phyloP scores from a whole-genome alignment of 116 monocot genomes.

The Dioscorea cayenensis region DNA sequence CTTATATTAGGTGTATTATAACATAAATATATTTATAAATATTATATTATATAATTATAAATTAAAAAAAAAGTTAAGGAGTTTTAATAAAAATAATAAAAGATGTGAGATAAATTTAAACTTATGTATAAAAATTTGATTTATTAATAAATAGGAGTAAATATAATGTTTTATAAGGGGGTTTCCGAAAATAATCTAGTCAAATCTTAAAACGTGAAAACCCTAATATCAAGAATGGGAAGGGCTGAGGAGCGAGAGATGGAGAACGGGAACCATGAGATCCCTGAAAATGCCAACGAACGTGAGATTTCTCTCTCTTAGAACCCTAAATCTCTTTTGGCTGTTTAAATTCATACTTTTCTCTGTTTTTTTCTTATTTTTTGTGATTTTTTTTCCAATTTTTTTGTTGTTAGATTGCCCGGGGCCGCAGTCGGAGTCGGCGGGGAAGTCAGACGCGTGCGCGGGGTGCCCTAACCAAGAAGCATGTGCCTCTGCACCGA shows the following conservation, averaged over 20 bases:
- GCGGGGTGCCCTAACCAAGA: conserved; percentile 42
- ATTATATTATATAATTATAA: no score
- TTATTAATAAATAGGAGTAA: no score
- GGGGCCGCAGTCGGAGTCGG: conserved; percentile 37
- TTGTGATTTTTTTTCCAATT: neutral
- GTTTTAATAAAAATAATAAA: no score
- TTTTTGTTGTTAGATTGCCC: conserved; percentile 25
- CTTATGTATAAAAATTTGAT: no score
- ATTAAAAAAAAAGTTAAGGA: no score
- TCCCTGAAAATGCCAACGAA: conserved; percentile 21
- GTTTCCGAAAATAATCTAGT: no score
- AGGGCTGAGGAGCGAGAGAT: neutral
- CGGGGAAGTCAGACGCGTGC: conserved; percentile 32
- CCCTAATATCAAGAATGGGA: neutral
- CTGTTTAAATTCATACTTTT: neutral
- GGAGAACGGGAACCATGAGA: conserved; percentile 16
- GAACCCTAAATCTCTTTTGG: neutral
- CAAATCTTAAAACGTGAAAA: no score
- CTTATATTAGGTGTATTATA: no score
- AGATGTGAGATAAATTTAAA: no score
- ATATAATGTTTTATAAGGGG: no score
- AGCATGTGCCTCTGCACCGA: conserved; percentile 37
- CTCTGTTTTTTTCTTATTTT: neutral
- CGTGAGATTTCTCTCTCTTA: conserved; percentile 6
- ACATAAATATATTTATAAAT: no score